Conservation (phyloP, 306 rosid genomes). For the Vachellia collinsii region DNA sequence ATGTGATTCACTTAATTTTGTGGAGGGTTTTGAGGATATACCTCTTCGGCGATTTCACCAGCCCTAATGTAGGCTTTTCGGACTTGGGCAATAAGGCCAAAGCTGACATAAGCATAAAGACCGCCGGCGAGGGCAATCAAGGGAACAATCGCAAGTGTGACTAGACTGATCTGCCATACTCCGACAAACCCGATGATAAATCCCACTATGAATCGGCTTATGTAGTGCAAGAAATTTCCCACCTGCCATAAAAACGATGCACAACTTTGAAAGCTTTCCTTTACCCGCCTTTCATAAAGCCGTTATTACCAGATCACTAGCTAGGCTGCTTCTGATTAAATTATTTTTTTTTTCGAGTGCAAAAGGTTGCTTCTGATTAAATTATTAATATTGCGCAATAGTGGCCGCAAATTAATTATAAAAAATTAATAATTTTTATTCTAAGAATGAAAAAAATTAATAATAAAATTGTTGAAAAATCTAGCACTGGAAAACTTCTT, state of each 20-base stretch:
- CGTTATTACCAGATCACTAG: background rate
- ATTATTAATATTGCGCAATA: no score
- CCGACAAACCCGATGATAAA: slow-evolving; percentile 80
- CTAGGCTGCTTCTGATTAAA: no score
- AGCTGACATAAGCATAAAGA: slow-evolving; percentile 77
- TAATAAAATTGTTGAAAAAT: no score
- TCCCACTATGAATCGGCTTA: slow-evolving; percentile 80
- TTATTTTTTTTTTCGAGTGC: no score
- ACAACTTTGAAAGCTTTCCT: background rate
- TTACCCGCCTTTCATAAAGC: background rate
- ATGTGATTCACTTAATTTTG: background rate
- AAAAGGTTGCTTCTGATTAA: no score
- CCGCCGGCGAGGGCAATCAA: slow-evolving; percentile 96
- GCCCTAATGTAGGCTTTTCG: slow-evolving; percentile 86
- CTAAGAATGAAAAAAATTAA: no score
- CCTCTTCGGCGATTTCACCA: slow-evolving; percentile 99
- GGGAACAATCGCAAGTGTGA: slow-evolving; percentile 90
- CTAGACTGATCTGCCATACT: slow-evolving; percentile 94
- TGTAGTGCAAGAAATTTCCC: slow-evolving; percentile 92
- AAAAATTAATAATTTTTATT: no score
- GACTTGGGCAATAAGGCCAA: slow-evolving; percentile 80
- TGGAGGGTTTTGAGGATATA: slow-evolving; percentile 21
- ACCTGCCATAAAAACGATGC: slow-evolving; percentile 52
- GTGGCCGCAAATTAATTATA: no score
- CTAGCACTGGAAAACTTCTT: no score